These are phyloP conservation scores for Chimonanthus praecox DNA, from an alignment of 164 flowering plant species.

Conservation along the genomic window DNA sequence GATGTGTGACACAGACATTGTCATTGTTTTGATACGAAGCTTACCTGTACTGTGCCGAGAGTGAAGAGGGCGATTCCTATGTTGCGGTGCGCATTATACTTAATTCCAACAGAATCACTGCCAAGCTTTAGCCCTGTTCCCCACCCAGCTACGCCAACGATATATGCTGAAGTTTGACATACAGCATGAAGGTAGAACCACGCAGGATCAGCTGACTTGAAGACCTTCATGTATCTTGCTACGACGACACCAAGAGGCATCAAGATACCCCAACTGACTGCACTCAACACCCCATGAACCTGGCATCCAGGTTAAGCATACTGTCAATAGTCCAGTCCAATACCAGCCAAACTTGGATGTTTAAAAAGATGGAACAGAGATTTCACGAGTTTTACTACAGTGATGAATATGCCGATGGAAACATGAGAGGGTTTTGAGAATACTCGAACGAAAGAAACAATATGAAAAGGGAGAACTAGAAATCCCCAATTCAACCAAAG, in stretches of 20 bases:
- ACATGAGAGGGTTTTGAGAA: no score
- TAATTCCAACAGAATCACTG: constrained; percentile 19
- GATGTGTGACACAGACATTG: no score
- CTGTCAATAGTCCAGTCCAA: neutral
- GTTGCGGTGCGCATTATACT: constrained; percentile 22
- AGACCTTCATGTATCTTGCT: constrained; percentile 83
- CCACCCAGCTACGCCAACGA: constrained; percentile 32
- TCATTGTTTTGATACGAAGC: neutral
- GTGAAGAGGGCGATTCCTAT: constrained; percentile 27
- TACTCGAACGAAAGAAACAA: no score
- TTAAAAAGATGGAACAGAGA: no score
- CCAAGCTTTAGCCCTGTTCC: constrained; percentile 32
- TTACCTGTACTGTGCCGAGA: constrained; percentile 31
- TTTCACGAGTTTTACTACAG: no score
- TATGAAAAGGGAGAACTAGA: no score
- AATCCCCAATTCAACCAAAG: no score
- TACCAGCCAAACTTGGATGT: neutral
- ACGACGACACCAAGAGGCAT: constrained; percentile 75
- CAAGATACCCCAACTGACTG: constrained; percentile 75
- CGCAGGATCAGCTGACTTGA: constrained; percentile 50
- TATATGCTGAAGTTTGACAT: constrained; percentile 29
- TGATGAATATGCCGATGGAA: no score
- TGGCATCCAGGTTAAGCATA: constrained; percentile 18
- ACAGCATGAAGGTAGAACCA: constrained; percentile 36
- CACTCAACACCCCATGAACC: constrained; percentile 78